phyloP scores from a whole-genome alignment of 352 stramenopile genomes.

The Phytophthora pistaciae region DNA sequence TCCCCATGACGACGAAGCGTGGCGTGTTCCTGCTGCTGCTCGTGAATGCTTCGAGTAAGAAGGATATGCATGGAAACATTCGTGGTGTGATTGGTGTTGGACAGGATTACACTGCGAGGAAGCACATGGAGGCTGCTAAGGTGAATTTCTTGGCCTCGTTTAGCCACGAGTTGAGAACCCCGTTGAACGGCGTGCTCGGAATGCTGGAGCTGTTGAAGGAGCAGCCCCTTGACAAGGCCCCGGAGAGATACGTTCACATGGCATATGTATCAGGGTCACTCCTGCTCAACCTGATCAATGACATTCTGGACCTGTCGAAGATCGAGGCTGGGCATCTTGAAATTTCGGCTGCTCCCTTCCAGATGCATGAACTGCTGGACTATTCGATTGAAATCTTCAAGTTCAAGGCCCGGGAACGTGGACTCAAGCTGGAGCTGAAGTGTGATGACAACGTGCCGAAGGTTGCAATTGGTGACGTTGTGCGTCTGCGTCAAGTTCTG shows the following conservation, averaged over 20 bases:
- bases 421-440: slow-evolving; percentile 87
- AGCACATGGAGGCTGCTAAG: slow-evolving; percentile 88
- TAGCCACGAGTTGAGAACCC: slow-evolving; percentile 85
- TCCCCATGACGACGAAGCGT: slow-evolving; percentile 85
- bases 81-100: slow-evolving; percentile 93
- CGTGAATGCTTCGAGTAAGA: slow-evolving; percentile 88
- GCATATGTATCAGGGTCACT: slow-evolving; percentile 86
- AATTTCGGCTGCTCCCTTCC: slow-evolving; percentile 87
- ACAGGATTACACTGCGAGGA: slow-evolving; percentile 93
- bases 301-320: slow-evolving; percentile 94
- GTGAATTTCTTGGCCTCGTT: slow-evolving; percentile 91
- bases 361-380: slow-evolving; percentile 84
- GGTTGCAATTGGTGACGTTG: slow-evolving; percentile 81
- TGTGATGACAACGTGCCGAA: slow-evolving; percentile 70
- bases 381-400: slow-evolving; percentile 93
- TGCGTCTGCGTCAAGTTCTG: slow-evolving; percentile 81
- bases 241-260: slow-evolving; percentile 86
- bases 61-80: slow-evolving; percentile 93
- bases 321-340: slow-evolving; percentile 93
- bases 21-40: slow-evolving; percentile 73
- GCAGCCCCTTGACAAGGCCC: slow-evolving; percentile 69
- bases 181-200: slow-evolving; percentile 83
- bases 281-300: slow-evolving; percentile 93
- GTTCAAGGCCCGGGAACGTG: slow-evolving; percentile 86
- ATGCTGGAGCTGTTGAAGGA: slow-evolving; percentile 89